A percentile compares a stretch with the other conserved stretches of the same genome.
Evolutionary conservation across 306 rosid species (phyloP).

Genomic region (Prunus mira): DNA sequence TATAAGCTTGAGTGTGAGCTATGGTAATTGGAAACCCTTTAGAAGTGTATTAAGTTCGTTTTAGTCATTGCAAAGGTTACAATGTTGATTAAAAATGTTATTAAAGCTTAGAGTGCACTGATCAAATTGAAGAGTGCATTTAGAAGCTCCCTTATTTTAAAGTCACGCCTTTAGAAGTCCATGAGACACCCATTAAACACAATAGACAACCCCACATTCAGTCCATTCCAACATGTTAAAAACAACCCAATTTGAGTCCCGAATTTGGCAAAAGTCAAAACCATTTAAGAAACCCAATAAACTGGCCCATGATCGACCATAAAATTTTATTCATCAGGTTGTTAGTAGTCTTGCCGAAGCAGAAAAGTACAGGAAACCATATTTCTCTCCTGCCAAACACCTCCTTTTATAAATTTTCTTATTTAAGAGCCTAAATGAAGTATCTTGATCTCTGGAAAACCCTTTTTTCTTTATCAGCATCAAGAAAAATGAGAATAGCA

Average conservation of each 20-base stretch:
- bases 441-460: not conserved
- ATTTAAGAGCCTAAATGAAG: not conserved
- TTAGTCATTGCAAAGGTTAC: not conserved
- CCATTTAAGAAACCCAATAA: not conserved
- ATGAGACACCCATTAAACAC: not conserved
- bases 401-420: not conserved
- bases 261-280: not conserved
- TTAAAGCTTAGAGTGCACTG: not conserved
- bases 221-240: not conserved
- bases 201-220: not conserved
- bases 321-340: not conserved
- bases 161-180: not conserved
- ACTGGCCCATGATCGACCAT: not conserved
- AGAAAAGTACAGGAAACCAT: not conserved
- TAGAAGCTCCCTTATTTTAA: not conserved
- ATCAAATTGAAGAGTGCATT: not conserved
- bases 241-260: not conserved
- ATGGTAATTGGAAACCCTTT: not conserved
- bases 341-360: not conserved
- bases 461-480: not conserved
- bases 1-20: not conserved
- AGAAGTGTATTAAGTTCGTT: not conserved
- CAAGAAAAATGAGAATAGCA: not conserved
- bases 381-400: not conserved
- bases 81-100: not conserved